Evolutionary conservation across 2,329 filamentous ascomycete species (phyloP), one percentile per base, ranked within the genome.

Genomic region (Plenodomus lindquistii): DNA sequence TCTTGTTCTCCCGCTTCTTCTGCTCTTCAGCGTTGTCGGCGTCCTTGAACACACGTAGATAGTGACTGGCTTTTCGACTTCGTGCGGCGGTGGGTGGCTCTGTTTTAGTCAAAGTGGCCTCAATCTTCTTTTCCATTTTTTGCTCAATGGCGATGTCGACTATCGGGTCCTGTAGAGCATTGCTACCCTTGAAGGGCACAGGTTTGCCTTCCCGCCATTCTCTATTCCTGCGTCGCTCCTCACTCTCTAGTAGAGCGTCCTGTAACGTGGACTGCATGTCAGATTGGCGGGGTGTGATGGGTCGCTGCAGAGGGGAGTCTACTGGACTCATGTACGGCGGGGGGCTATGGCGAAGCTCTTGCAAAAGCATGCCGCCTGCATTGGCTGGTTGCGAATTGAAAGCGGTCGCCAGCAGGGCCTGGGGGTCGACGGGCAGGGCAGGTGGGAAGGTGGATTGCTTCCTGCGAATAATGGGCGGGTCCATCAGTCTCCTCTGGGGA

Each of bases 11-110:
- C 55, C 76, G 66, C 64, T 76, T 73, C 60, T 79, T 80, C 46
- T 78, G 75, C 53, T 81, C 79, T 24, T 80, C 77, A 19, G 77
- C 77, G 6, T 74, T 75, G 44, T 83, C 82, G 49, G 83, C 84
- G 53, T 85, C 82, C 60, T 84, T 84, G 72, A 86, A 87, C 5
- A 87, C 71, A 11, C 84, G 82, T 44, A 87, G 72, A 59, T 84
- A 85, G 61, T 86, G 84, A 62, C 83, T 85, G 36, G 84, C 82
- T 69, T 87, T 87, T 47, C 84, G 78, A 65, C 83, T 86, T 50
- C 84, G 78, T 38, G 81, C 80, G 57, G 82, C 77, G 20, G 77
- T 73, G 21, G 74, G 70, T 24, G 74, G 76, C 59, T 86, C 83
- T 4, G 77, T 73, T 56, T 83, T 83, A 35, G 82, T 76, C 48